Conservation (phyloP, 441 rosid genomes). For the Gossypium gossypioides region DNA sequence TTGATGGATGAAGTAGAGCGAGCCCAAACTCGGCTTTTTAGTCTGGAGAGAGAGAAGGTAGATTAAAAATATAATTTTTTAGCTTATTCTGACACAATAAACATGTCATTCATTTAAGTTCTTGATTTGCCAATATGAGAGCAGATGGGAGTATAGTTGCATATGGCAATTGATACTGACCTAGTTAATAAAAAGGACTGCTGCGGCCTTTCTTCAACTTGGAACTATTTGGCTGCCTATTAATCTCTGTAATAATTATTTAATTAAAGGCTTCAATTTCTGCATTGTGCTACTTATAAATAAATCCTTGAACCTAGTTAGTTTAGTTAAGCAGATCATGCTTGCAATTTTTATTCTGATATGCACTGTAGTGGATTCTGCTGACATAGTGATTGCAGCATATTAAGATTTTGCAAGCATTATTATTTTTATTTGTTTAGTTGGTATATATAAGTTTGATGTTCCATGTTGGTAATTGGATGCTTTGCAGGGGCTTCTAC, state of each 20-base stretch:
- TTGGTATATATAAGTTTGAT: constrained; percentile 1
- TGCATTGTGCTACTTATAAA: background rate
- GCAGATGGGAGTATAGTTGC: background rate
- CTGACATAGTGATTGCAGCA: background rate
- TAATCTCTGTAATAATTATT: background rate
- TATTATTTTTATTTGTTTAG: background rate
- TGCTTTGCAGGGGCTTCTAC: constrained; percentile 60
- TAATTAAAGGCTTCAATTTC: background rate
- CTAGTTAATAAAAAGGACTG: background rate
- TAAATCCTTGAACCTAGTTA: background rate
- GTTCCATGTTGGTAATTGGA: constrained; percentile 13
- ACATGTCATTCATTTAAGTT: background rate
- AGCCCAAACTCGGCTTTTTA: constrained; percentile 91
- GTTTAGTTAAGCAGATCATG: background rate
- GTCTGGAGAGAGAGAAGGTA: constrained; percentile 98
- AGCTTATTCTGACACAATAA: background rate
- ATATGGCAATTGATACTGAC: background rate
- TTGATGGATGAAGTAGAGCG: constrained; percentile 99
- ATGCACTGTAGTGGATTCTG: background rate
- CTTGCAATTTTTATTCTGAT: background rate
- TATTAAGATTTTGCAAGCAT: background rate
- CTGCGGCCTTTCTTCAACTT: background rate
- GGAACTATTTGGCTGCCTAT: background rate
- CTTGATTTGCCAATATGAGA: background rate
- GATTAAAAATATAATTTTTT: background rate